These are phyloP conservation scores for Fusarium vanettenii DNA, from an alignment of 2,329 filamentous ascomycete species.

Conservation along the genomic window DNA sequence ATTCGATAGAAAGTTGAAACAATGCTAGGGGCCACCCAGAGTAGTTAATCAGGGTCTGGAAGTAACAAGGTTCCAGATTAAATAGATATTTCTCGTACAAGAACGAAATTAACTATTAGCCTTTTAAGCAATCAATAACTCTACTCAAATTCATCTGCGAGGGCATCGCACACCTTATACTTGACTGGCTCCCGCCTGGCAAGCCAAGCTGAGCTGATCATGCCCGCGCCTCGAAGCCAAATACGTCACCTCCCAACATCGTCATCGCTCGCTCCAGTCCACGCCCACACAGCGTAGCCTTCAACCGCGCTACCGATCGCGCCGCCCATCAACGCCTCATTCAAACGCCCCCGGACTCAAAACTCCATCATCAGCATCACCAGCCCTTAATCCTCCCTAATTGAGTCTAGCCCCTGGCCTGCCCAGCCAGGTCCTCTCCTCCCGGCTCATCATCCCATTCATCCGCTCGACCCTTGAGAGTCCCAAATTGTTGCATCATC, in stretches of 20 bases:
- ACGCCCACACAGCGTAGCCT: not conserved
- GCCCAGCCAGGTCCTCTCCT: slow-evolving; percentile 1
- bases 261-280: slow-evolving; percentile 36
- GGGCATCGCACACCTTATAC: slow-evolving; percentile 12
- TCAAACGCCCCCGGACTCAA: slow-evolving; percentile 10
- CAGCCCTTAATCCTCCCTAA: slow-evolving; percentile 20
- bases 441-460: slow-evolving; percentile 19
- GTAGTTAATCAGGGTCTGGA: not conserved
- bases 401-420: slow-evolving; percentile 17
- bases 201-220: slow-evolving; percentile 9
- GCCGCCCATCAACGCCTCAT: slow-evolving; percentile 2
- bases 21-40: not conserved
- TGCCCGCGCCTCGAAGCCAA: slow-evolving; percentile 33
- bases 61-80: not conserved
- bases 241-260: slow-evolving; percentile 40
- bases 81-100: not conserved
- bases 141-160: not conserved
- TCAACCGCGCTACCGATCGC: slow-evolving; percentile 1
- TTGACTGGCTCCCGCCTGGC: not conserved
- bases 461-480: slow-evolving; percentile 16
- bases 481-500: not conserved
- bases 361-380: slow-evolving; percentile 23
- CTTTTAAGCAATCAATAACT: not conserved
- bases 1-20: slow-evolving; percentile 10
- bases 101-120: not conserved